Base-by-base conservation (phyloP, 192 early-diverging fungal genomes). In the Podila epigama region DNA sequence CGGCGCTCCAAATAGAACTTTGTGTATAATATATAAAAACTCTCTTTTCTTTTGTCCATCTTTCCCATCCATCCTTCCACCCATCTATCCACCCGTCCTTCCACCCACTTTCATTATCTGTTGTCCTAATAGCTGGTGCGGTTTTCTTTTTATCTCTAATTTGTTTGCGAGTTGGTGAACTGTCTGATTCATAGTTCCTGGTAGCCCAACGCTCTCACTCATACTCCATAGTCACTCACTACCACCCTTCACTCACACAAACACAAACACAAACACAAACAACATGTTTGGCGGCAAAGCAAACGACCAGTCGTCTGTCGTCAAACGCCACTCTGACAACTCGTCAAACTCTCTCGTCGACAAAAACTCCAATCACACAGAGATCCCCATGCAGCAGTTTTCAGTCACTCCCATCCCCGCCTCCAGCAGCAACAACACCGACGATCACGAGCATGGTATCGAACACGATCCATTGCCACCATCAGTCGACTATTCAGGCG, bases 401-500 rank as follows among this genome's bases (percentile, higher is more conserved):
- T 29, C 52, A 0, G 44, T 48, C 44, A 57, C 29, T 8, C 29
- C 32, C 34, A n/a, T n/a, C 55, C 28, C 50, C 11, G 37, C 28
- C 28, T 9, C 22, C 53, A 44, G 55, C 5, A 18, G 34, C 36
- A 54, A 25, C 51, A 62, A 37, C 16, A 29, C 16, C 41, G 31
- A 42, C 33, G 33, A 39, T 33, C 41, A 33, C 20, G 5, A 22
- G 16, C 1, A 16, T 32, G 51, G 42, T 4, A 31, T 56, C 5
- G 57, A 61, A 18, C 65, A 68, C 34, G 72, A 75, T 27, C 60
- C 72, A 33, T 60, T 75, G 4, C 72, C 72, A 44, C 65, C 64
- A 31, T 41, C 72, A 18, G 60, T 75, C 11, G 72, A 75, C 52
- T 75, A 53, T 39, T 32, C 58, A 12, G 42, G 44, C 4, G 41